phyloP scores from a whole-genome alignment of 306 rosid genomes.

The Benincasa hispida region DNA sequence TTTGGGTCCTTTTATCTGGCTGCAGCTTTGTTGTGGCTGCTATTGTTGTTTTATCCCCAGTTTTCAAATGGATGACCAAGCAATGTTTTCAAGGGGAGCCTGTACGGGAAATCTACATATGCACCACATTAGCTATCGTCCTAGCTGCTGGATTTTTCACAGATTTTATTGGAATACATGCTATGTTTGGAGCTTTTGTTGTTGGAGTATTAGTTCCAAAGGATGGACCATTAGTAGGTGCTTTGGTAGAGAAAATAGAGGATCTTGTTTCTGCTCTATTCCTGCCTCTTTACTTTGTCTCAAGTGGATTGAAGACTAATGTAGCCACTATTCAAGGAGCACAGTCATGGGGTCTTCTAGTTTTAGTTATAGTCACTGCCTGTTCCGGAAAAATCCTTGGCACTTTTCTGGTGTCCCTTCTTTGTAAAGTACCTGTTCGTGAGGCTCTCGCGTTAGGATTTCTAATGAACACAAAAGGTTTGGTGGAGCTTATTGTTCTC shows the following conservation, averaged over 20 bases:
- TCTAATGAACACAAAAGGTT: conserved; percentile 80
- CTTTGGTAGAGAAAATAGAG: conserved; percentile 75
- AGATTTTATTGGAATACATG: conserved; percentile 80
- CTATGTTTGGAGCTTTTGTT: conserved; percentile 86
- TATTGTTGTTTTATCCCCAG: conserved; percentile 31
- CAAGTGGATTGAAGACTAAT: conserved; percentile 84
- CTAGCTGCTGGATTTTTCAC: conserved; percentile 73
- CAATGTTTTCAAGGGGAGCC: conserved; percentile 68
- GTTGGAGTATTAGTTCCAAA: conserved; percentile 63
- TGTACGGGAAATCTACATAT: conserved; percentile 50
- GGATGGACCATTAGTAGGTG: conserved; percentile 58
- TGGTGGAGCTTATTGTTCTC: conserved; percentile 86
- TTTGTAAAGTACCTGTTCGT: conserved; percentile 41
- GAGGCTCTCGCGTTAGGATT: conserved; percentile 70
- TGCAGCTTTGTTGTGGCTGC: conserved; percentile 37
- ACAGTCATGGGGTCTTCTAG: conserved; percentile 78
- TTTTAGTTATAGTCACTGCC: conserved; percentile 52
- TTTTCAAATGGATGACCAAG: conserved; percentile 49
- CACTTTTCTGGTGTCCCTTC: conserved; percentile 40
- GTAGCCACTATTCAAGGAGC: conserved; percentile 60
- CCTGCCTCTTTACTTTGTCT: conserved; percentile 71
- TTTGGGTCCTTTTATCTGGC: conserved; percentile 73
- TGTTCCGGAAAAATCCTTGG: conserved; percentile 82
- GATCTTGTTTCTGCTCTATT: conserved; percentile 82
- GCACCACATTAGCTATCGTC: conserved; percentile 52